phyloP scores from a whole-genome alignment of 345 rosid genomes.

The Dimocarpus longan region DNA sequence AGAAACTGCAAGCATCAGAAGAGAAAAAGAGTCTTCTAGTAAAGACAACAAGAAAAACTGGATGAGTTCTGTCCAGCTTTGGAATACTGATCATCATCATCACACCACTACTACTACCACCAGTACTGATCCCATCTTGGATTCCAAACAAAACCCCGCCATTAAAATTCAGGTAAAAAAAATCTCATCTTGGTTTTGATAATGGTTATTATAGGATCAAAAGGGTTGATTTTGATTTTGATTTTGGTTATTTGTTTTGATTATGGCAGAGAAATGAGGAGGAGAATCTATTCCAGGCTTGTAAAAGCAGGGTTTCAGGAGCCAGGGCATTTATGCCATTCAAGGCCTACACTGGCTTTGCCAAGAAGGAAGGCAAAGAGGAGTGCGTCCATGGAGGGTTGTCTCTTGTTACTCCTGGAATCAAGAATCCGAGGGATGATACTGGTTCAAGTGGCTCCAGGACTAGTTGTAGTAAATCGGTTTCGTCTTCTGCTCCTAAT shows the following conservation, averaged over 20 bases:
- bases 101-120: conserved; percentile 8
- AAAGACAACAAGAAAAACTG: conserved; percentile 61
- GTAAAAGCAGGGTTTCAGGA: conserved; percentile 32
- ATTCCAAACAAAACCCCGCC: conserved; percentile 37
- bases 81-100: conserved; percentile 49
- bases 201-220: background rate
- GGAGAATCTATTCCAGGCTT: conserved; percentile 38
- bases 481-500: conserved; percentile 42
- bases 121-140: conserved; percentile 23
- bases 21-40: conserved; percentile 39
- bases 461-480: conserved; percentile 41
- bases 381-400: conserved; percentile 44
- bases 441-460: conserved; percentile 48
- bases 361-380: conserved; percentile 39
- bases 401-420: conserved; percentile 56
- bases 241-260: background rate
- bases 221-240: conserved; percentile 7
- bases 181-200: background rate
- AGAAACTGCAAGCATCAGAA: conserved; percentile 22
- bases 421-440: conserved; percentile 58
- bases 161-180: conserved; percentile 50
- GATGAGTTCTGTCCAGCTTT: conserved; percentile 71
- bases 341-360: conserved; percentile 33
- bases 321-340: conserved; percentile 46
- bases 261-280: conserved; percentile 50